These are phyloP conservation scores for Biscutella laevigata DNA, from an alignment of 441 rosid genomes.

Conservation along the genomic window DNA sequence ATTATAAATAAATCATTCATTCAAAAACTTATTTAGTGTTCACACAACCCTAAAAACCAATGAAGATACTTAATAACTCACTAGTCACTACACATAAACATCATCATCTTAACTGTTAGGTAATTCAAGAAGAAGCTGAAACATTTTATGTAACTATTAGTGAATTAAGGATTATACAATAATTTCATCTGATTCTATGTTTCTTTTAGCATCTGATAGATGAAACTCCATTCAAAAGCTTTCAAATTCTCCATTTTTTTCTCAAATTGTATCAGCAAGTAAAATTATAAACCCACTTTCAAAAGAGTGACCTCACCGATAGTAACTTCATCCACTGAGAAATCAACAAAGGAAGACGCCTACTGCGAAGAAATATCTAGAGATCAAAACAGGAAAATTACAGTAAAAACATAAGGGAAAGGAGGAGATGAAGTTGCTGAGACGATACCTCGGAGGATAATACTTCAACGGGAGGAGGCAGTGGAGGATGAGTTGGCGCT, in stretches of 20 bases:
- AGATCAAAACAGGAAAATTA: not conserved
- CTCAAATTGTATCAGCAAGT: not conserved
- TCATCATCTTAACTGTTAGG: not conserved
- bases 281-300: constrained; percentile 36
- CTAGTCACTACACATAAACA: constrained; percentile 2
- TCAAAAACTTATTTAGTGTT: constrained; percentile 80
- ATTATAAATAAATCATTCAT: no score
- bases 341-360: constrained; percentile 44
- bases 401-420: no score
- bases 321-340: constrained; percentile 39
- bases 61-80: not conserved
- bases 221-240: no score
- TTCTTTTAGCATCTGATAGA: not conserved
- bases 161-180: no score
- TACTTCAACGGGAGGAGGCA: constrained; percentile 61
- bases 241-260: not conserved
- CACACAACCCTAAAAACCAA: constrained; percentile 57
- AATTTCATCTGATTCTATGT: no score
- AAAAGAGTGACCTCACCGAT: constrained; percentile 55
- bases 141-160: no score
- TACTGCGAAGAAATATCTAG: constrained; percentile 18
- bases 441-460: constrained; percentile 45
- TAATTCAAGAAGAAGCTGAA: no score
- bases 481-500: constrained; percentile 48
- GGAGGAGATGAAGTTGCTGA: not conserved